These are phyloP conservation scores for Metroxylon sagu DNA, from an alignment of 176 grass and related monocot species.

Conservation along the genomic window DNA sequence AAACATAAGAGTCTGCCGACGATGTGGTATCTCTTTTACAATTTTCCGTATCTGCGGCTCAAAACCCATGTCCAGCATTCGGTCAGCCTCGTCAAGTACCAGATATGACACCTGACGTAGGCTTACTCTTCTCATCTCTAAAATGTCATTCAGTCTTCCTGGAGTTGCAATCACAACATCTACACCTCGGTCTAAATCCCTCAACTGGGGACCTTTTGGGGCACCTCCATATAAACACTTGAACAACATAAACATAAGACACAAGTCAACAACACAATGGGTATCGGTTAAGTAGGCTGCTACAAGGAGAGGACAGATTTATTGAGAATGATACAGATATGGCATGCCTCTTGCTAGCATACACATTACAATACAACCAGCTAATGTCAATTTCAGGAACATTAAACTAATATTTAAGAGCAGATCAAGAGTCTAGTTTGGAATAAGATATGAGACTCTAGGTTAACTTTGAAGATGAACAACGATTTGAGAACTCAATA, in stretches of 20 bases:
- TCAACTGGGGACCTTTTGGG: constrained; percentile 92
- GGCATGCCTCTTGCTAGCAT: too few species aligned
- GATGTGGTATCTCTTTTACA: constrained; percentile 68
- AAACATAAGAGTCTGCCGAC: constrained; percentile 97
- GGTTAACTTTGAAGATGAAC: too few species aligned
- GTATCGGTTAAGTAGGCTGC: too few species aligned
- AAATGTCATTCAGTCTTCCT: constrained; percentile 89
- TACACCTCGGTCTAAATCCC: constrained; percentile 83
- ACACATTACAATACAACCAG: too few species aligned
- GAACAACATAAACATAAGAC: constrained; percentile 4
- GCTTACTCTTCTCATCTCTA: constrained; percentile 81
- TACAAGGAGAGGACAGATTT: too few species aligned
- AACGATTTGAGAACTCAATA: neutral
- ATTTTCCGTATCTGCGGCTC: constrained; percentile 97
- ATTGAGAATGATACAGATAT: too few species aligned
- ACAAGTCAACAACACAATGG: neutral
- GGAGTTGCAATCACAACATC: constrained; percentile 99
- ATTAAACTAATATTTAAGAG: too few species aligned
- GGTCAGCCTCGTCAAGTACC: constrained; percentile 79
- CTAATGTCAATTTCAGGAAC: too few species aligned
- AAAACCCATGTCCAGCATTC: constrained; percentile 87
- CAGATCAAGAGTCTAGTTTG: too few species aligned
- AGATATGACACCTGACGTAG: constrained; percentile 69
- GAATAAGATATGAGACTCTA: too few species aligned
- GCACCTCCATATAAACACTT: constrained; percentile 97